Percentiles rank a stretch among this genome's conserved stretches.
Conservation (phyloP, 441 rosid species). For the Gossypium gossypioides region DNA sequence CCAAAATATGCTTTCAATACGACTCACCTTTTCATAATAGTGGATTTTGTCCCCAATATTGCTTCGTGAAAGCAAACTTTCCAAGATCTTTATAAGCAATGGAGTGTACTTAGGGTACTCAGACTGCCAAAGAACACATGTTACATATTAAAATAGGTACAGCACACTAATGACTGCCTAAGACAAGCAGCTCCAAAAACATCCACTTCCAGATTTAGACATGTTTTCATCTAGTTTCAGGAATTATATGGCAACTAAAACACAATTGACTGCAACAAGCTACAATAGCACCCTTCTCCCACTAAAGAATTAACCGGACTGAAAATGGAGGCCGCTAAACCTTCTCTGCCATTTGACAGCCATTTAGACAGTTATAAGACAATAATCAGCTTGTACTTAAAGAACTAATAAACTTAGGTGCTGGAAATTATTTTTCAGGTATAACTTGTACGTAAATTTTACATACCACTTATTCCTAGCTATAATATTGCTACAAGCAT, state of each 20-base stretch:
- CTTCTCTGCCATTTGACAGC: not conserved
- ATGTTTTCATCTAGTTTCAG: not conserved
- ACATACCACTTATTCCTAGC: not conserved
- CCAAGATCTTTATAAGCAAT: conserved; percentile 77
- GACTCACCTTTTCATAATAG: conserved; percentile 59
- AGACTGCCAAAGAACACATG: conserved; percentile 43
- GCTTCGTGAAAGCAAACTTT: conserved; percentile 59
- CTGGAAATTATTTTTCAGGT: not conserved
- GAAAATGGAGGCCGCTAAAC: not conserved
- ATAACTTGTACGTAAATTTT: not conserved
- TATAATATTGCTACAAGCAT: not conserved
- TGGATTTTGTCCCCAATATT: conserved; percentile 50
- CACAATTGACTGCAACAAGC: not conserved
- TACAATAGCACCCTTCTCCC: not conserved
- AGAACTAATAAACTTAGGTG: not conserved
- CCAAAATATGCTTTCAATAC: not conserved
- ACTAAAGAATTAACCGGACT: not conserved
- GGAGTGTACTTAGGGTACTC: conserved; percentile 76
- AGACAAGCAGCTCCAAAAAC: not conserved
- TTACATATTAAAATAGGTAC: conserved; percentile 12
- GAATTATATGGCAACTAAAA: not conserved
- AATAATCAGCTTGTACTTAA: not conserved
- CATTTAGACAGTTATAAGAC: not conserved
- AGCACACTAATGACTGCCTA: not conserved
- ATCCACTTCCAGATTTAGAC: not conserved